phyloP scores from a whole-genome alignment of 1,284 basidiomycete species.

The Dichomitus squalens region DNA sequence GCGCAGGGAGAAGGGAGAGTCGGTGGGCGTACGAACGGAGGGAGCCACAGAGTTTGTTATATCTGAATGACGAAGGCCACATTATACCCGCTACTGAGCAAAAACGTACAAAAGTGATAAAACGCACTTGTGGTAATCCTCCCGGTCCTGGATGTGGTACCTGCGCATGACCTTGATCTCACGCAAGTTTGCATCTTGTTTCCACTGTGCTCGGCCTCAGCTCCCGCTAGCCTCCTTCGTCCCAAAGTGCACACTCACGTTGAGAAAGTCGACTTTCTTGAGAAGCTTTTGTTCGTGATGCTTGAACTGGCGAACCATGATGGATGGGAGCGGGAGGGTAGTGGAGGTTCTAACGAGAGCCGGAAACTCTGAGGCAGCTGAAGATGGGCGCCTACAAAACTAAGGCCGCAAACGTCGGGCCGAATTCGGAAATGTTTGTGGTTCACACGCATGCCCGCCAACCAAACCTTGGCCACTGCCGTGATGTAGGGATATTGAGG shows the following conservation, averaged over 20 bases:
- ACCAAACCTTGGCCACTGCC: too few species aligned
- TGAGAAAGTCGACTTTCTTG: constrained; percentile 94
- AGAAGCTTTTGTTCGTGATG: constrained; percentile 93
- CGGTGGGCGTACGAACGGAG: constrained; percentile 87
- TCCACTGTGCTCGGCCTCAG: constrained; percentile 71
- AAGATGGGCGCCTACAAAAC: neutral
- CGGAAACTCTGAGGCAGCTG: too few species aligned
- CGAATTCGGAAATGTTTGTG: neutral
- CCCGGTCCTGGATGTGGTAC: constrained; percentile 93
- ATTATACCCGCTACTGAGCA: neutral
- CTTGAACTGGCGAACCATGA: constrained; percentile 88
- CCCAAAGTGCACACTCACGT: constrained; percentile 52
- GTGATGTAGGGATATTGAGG: neutral
- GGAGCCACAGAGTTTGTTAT: constrained; percentile 94
- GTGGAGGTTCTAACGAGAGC: neutral
- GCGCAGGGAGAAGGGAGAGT: constrained; percentile 84
- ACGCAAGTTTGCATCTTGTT: constrained; percentile 89
- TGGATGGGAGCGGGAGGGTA: neutral
- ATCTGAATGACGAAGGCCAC: constrained; percentile 48
- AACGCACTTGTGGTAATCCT: constrained; percentile 91
- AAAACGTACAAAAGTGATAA: neutral
- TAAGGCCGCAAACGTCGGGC: neutral
- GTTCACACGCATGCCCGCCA: neutral
- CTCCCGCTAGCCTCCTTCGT: neutral
- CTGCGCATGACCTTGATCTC: constrained; percentile 96